Conservation (phyloP, 2,329 filamentous ascomycete species). For the Fusarium robinianum region DNA sequence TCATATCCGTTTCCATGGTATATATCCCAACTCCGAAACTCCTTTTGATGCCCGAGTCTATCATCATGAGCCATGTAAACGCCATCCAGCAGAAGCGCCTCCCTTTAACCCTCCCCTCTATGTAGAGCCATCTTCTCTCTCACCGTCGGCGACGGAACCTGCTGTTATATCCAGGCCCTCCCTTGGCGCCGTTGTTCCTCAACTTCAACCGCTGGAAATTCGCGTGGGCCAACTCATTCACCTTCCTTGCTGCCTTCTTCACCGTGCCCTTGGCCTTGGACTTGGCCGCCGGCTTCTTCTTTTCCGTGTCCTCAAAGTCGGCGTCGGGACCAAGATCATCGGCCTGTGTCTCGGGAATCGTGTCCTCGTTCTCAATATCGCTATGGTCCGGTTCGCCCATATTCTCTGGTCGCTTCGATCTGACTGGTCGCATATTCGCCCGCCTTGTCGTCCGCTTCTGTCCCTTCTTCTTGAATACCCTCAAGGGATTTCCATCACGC, state of each 20-base stretch:
- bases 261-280: constrained; percentile 50
- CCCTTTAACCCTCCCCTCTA: too few species aligned
- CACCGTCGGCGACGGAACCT: constrained; percentile 58
- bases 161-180: constrained; percentile 60
- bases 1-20: too few species aligned
- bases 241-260: constrained; percentile 61
- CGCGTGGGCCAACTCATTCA: constrained; percentile 65
- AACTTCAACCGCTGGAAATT: constrained; percentile 71
- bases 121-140: constrained; percentile 10
- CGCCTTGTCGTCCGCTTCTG: constrained; percentile 77
- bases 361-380: constrained; percentile 45
- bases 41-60: too few species aligned
- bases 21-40: too few species aligned
- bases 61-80: constrained; percentile 21
- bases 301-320: constrained; percentile 28
- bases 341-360: constrained; percentile 38
- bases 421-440: constrained; percentile 64
- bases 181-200: constrained; percentile 64
- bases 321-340: constrained; percentile 20
- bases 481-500: constrained; percentile 62
- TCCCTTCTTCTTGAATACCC: constrained; percentile 80
- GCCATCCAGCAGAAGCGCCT: too few species aligned
- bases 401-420: constrained; percentile 52
- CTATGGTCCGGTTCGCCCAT: constrained; percentile 38
- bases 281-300: constrained; percentile 20